Evolutionary conservation across 2,329 filamentous ascomycete genomes (phyloP), one percentile per base, ranked within the genome.

Genomic region (Colletotrichum australisinense): DNA sequence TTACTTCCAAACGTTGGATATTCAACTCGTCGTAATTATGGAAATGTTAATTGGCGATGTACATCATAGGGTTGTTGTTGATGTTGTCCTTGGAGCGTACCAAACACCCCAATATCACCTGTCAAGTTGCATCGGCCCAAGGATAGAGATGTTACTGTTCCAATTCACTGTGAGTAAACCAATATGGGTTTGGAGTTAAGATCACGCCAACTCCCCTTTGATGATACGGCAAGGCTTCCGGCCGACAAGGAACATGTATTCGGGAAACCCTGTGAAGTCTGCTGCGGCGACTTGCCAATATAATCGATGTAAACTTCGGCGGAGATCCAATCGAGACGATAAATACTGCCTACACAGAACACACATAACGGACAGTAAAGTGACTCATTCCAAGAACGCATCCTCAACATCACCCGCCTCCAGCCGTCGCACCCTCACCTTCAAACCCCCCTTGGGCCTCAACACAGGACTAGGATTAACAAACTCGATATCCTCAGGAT

Each of bases 401-500:
- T n/a, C 12, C 16, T 35, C 9, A 5, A 35, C 12, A 4, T 35
- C 28, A 6, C 5, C 1, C 19, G 11, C 28, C n/a, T 52, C 26
- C 30, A 58, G 19, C 5, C 58, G 32, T 9, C 38, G 19, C 1
- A 68, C 35, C 16, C 24, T 42, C 1, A 68, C 19, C 35, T 63
- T 62, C 6, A 72, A 38, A 1, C 69, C 64, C 5, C 57, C 69
- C 6, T 56, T 32, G 3, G 67, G 38, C 8, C 71, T 46, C 11
- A 71, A 11, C 1, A 63, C 46, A 2, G 60, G 67, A 35, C 67
- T 71, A 2, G 71, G 67, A 26, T 73, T 73, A 4, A 71, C 55
- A 7, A 65, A 73, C 52, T 68, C 76, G 42, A 79, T 70, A 75
- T 76, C 75, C 55, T 79, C 75, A 30, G 76, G 77, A 2, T 72